Conservation (phyloP, 306 rosid genomes). For the Gillenia trifoliata region DNA sequence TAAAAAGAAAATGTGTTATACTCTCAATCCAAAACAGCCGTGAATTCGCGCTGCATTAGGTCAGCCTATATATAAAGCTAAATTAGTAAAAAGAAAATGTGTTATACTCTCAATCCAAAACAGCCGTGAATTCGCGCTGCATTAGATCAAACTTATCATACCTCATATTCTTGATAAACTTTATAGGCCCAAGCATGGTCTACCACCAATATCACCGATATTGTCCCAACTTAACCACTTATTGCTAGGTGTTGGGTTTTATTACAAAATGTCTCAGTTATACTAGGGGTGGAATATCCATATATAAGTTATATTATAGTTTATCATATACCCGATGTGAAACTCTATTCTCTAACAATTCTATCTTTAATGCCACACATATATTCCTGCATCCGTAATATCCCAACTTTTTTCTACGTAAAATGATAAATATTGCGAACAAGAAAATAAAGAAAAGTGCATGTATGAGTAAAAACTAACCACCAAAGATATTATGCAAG, state of each 20-base stretch:
- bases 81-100: too few species aligned
- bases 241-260: too few species aligned
- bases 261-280: too few species aligned
- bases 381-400: conserved; percentile 27
- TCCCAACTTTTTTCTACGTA: background rate
- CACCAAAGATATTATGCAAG: conserved; percentile 1
- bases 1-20: too few species aligned
- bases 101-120: conserved; percentile 1
- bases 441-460: background rate
- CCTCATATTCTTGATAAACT: conserved; percentile 2
- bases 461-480: background rate
- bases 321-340: too few species aligned
- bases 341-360: too few species aligned
- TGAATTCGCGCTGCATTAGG: conserved; percentile 22
- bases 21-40: conserved; percentile 11
- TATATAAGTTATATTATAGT: too few species aligned
- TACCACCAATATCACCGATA: too few species aligned
- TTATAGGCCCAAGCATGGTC: too few species aligned
- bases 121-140: conserved; percentile 21
- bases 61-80: background rate
- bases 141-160: conserved; percentile 21
- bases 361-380: conserved; percentile 21
- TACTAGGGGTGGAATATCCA: too few species aligned
- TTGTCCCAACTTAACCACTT: too few species aligned
- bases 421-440: background rate